Evolutionary conservation across 768 basidiomycete species (phyloP).

Genomic region (Megacollybia marginata): DNA sequence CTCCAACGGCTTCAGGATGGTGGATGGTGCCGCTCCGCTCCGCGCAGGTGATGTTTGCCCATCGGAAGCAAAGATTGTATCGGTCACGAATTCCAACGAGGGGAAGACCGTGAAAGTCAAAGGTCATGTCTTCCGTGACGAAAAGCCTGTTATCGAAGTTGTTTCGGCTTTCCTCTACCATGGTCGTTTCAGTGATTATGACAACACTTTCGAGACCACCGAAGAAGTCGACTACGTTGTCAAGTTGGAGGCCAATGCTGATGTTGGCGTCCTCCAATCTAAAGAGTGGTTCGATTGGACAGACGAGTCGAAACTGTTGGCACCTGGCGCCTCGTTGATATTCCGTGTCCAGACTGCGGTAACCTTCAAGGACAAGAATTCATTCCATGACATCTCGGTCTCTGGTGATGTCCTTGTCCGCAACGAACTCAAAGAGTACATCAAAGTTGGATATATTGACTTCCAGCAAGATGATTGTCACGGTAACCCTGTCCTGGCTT

Average conservation of each 20-base stretch:
- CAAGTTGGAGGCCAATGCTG: constrained; percentile 64
- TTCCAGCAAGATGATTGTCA: constrained; percentile 82
- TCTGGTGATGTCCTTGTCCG: constrained; percentile 82
- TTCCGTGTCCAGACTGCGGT: constrained; percentile 87
- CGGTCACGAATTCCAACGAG: constrained; percentile 82
- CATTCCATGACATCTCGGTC: constrained; percentile 75
- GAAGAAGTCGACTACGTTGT: constrained; percentile 88
- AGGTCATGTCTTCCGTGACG: constrained; percentile 72
- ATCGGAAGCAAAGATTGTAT: constrained; percentile 81
- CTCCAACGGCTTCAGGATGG: constrained; percentile 91
- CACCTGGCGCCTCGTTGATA: constrained; percentile 74
- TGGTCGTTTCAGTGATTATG: constrained; percentile 87
- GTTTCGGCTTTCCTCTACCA: constrained; percentile 95
- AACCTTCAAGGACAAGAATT: constrained; percentile 85
- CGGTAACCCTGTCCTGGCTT: constrained; percentile 90
- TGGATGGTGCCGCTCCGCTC: constrained; percentile 71
- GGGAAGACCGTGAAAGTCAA: constrained; percentile 93
- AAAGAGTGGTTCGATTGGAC: constrained; percentile 99
- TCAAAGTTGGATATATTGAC: constrained; percentile 84
- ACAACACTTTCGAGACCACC: constrained; percentile 91
- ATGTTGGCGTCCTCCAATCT: constrained; percentile 83
- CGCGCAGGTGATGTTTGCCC: constrained; percentile 85
- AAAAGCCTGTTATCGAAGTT: constrained; percentile 84
- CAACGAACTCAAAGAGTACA: constrained; percentile 79
- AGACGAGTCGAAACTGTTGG: constrained; percentile 68